Base-by-base conservation (phyloP, 768 basidiomycete genomes). In the Paxillus ammoniavirescens region DNA sequence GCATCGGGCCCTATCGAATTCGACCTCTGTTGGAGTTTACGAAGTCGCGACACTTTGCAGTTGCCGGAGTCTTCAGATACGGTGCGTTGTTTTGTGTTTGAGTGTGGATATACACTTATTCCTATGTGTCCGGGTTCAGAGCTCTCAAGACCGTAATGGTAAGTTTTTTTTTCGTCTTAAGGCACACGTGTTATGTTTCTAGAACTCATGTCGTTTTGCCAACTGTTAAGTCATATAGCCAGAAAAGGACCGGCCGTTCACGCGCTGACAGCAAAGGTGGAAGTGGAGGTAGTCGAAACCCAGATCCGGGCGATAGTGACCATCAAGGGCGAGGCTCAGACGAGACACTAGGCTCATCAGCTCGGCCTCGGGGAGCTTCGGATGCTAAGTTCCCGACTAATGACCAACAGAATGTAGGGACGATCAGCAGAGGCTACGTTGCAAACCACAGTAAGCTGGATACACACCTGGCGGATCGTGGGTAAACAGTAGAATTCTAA, bases 1-100 rank as follows among this genome's bases (percentile, higher is more conserved):
- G 86, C 96, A 98, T 65, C 84, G 87, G 18, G 82, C 88, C 14
- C 71, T 98, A 30, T 89, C 87, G 31, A 91, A 91, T 63, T 82
- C 84, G 28, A 91, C 88, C 12, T 91, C 90, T 26, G 91, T 95
- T 17, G 91, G 89, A 26, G 89, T 98, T 42, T 98, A 98, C 66
- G 94, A 97, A 68, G 93, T 97, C 9, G 92, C 95, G 8, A 96
- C 95, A 3, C 73, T 98, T 4, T 93, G 92, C 65, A 90, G 84
- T 58, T 91, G 89, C 67, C 82, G 91, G 57, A 89, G 90, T 65
- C 74, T 98, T 53, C 94, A 97, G 65, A 93, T 97, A 61, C 78
- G 94, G 86, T 89, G 71, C 47, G 82, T 78, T 52, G 61, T 57
- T 53, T 52, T 50, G 61, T 52, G 6, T 60, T 62, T 65, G 41